These are phyloP conservation scores for Beauveria australis DNA, from an alignment of 2,329 filamentous ascomycete species.

Conservation along the genomic window DNA sequence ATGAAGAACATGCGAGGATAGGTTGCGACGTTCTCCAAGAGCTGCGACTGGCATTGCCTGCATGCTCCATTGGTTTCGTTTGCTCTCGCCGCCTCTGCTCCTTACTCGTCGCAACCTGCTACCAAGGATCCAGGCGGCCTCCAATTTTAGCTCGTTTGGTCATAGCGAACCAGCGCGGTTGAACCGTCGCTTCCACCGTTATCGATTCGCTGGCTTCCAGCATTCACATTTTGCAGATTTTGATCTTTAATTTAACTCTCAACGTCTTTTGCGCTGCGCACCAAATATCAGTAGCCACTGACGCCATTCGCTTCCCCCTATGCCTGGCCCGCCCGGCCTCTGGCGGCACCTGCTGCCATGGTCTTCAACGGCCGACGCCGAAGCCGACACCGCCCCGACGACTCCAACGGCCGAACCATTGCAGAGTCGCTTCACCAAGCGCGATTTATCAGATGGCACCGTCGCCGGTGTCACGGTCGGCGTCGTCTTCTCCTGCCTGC, in stretches of 20 bases:
- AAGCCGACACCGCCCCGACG: neutral
- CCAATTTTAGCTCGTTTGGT: conserved; percentile 5
- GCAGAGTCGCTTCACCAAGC: neutral
- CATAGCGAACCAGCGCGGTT: neutral
- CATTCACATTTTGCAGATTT: neutral
- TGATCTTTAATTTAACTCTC: neutral
- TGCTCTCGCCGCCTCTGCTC: neutral
- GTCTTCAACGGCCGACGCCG: neutral
- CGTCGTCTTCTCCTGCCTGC: conserved; percentile 23
- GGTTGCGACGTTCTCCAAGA: neutral
- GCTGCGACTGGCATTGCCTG: conserved; percentile 1
- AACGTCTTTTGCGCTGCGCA: neutral
- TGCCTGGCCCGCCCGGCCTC: conserved; percentile 3
- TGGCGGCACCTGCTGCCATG: conserved; percentile 7
- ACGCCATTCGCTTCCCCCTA: neutral
- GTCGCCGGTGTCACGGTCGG: conserved; percentile 32
- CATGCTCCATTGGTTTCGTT: neutral
- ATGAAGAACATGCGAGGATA: neutral
- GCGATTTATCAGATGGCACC: conserved; percentile 24
- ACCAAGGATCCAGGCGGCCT: conserved; percentile 3
- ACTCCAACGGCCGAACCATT: neutral
- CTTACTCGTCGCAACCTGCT: neutral
- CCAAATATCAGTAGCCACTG: neutral
- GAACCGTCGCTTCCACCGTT: neutral
- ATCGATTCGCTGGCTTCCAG: neutral